Conservation (phyloP, 2,329 filamentous ascomycete genomes). For the Orbilia javanica region DNA sequence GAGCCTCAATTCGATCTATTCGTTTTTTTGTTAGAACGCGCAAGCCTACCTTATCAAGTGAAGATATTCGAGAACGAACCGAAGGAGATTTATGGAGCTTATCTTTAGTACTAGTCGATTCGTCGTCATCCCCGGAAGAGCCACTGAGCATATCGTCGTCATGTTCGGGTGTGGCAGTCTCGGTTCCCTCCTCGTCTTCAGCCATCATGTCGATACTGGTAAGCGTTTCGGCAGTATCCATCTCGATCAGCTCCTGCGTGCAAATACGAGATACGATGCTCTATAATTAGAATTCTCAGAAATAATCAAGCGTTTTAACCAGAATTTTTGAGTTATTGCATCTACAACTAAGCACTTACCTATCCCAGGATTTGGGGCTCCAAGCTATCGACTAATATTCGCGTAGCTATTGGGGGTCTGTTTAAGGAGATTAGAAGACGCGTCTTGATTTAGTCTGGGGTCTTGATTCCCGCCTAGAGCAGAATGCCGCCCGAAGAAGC, state of each 20-base stretch:
- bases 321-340: background rate
- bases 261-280: background rate
- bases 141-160: background rate
- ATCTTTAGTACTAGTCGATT: too few species aligned
- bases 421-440: background rate
- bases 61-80: background rate
- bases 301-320: background rate
- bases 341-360: background rate
- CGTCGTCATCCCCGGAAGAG: background rate
- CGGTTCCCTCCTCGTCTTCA: background rate
- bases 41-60: background rate
- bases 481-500: background rate
- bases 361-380: background rate
- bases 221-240: background rate
- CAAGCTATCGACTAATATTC: background rate
- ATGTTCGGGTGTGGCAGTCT: background rate
- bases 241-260: background rate
- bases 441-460: too few species aligned
- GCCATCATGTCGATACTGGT: background rate
- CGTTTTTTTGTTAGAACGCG: background rate
- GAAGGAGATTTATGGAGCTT: background rate
- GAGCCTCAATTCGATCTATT: constrained; percentile 28
- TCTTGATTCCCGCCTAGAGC: background rate
- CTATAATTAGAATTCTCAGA: background rate
- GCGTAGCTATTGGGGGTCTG: background rate